These are phyloP conservation scores for Aspergillus steynii DNA, from an alignment of 495 filamentous ascomycete species.

Conservation along the genomic window DNA sequence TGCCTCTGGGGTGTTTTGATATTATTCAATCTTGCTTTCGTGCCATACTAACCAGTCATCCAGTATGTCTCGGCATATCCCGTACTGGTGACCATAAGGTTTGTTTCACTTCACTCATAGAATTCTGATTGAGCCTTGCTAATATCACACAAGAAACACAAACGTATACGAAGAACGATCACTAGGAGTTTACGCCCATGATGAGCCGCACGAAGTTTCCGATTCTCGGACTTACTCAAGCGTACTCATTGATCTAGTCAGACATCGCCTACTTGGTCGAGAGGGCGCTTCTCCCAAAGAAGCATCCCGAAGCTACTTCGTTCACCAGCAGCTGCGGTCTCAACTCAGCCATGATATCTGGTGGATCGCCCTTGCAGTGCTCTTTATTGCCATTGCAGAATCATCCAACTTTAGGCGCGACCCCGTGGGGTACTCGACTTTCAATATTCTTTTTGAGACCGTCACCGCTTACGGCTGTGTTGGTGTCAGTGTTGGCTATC, in stretches of 20 bases:
- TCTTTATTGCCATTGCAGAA: slow-evolving; percentile 76
- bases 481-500: slow-evolving; percentile 73
- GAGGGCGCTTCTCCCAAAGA: slow-evolving; percentile 28
- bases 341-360: slow-evolving; percentile 86
- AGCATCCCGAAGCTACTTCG: slow-evolving; percentile 52
- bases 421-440: slow-evolving; percentile 71
- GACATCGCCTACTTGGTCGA: slow-evolving; percentile 29
- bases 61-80: slow-evolving; percentile 67
- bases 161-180: slow-evolving; percentile 79
- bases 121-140: neutral
- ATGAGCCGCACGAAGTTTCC: slow-evolving; percentile 27
- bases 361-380: slow-evolving; percentile 75
- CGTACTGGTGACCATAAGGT: slow-evolving; percentile 56
- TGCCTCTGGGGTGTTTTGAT: neutral
- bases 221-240: slow-evolving; percentile 15
- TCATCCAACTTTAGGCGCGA: slow-evolving; percentile 62
- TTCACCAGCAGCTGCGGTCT: slow-evolving; percentile 67
- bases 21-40: neutral
- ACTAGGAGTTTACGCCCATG: slow-evolving; percentile 62
- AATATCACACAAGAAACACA: slow-evolving; percentile 52
- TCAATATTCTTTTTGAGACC: slow-evolving; percentile 85
- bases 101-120: slow-evolving; percentile 8
- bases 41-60: slow-evolving; percentile 8
- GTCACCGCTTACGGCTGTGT: slow-evolving; percentile 86
- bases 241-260: slow-evolving; percentile 26